A percentile compares a stretch with the other conserved stretches of the same genome.
Conservation (phyloP, 371 early-diverging fungal species). For the Blyttiomyces sp. region DNA sequence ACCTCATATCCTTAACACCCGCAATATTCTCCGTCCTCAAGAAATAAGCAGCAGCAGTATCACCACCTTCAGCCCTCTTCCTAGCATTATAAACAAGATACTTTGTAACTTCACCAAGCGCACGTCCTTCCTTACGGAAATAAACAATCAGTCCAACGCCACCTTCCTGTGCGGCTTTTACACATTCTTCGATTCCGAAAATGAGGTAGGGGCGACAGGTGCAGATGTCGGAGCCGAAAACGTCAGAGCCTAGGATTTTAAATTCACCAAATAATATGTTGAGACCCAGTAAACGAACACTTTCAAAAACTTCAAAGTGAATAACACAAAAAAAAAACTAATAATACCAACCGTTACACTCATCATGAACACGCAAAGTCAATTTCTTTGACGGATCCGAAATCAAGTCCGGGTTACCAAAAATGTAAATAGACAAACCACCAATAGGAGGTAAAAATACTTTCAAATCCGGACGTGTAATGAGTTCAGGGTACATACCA, state of each 20-base stretch:
- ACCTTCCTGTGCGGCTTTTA: slow-evolving; percentile 86
- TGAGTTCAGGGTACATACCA: slow-evolving; percentile 95
- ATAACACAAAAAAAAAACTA: background rate
- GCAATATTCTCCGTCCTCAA: slow-evolving; percentile 89
- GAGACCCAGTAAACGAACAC: slow-evolving; percentile 26
- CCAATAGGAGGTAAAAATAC: slow-evolving; percentile 95
- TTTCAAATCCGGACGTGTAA: slow-evolving; percentile 90
- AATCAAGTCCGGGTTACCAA: slow-evolving; percentile 80
- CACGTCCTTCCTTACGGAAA: slow-evolving; percentile 91
- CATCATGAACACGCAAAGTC: slow-evolving; percentile 82
- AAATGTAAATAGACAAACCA: slow-evolving; percentile 89
- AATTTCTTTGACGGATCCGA: slow-evolving; percentile 78
- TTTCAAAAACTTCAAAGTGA: slow-evolving; percentile 76
- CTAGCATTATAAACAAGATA: slow-evolving; percentile 95
- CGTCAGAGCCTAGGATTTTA: slow-evolving; percentile 64
- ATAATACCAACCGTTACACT: slow-evolving; percentile 38
- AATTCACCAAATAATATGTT: background rate
- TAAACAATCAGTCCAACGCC: slow-evolving; percentile 94
- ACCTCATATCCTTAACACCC: slow-evolving; percentile 96
- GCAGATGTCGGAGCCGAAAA: slow-evolving; percentile 72
- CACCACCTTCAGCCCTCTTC: slow-evolving; percentile 82
- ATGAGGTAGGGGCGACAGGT: slow-evolving; percentile 94
- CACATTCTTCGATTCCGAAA: slow-evolving; percentile 89
- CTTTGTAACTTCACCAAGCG: slow-evolving; percentile 94
- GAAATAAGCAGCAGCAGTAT: slow-evolving; percentile 89